Evolutionary conservation across 1,284 basidiomycete genomes (phyloP).

Genomic region (Gomphus bonarii): DNA sequence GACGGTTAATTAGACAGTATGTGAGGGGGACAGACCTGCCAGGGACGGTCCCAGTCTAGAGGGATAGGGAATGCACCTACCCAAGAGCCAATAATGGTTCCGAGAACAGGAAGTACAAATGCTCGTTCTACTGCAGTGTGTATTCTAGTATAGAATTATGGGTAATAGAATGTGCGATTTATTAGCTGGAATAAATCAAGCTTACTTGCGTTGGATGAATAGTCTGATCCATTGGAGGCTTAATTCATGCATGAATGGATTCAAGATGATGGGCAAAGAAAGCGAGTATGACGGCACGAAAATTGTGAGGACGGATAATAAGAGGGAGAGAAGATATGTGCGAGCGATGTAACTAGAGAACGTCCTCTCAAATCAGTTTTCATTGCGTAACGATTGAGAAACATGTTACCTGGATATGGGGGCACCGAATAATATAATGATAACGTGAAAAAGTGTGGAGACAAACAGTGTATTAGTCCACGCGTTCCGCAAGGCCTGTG

Average conservation of each 20-base stretch:
- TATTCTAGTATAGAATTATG: conserved; percentile 31
- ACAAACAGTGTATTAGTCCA: conserved; percentile 40
- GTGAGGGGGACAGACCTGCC: conserved; percentile 60
- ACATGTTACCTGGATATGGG: conserved; percentile 45
- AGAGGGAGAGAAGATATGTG: conserved; percentile 59
- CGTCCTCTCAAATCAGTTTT: background rate
- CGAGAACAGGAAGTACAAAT: conserved; percentile 69
- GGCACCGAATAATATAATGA: conserved; percentile 67
- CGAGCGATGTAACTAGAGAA: conserved; percentile 35
- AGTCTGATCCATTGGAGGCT: conserved; percentile 47
- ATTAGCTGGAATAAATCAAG: conserved; percentile 16
- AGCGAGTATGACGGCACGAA: conserved; percentile 64
- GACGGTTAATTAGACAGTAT: background rate
- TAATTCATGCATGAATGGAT: conserved; percentile 26
- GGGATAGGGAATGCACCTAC: conserved; percentile 71
- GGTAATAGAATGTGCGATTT: background rate
- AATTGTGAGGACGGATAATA: conserved; percentile 57
- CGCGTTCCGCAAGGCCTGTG: conserved; percentile 39
- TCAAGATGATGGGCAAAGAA: conserved; percentile 45
- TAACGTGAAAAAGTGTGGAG: conserved; percentile 36
- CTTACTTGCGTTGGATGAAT: conserved; percentile 72
- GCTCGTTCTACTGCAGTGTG: conserved; percentile 62
- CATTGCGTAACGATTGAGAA: too few relatives aligned
- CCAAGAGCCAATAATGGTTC: conserved; percentile 72
- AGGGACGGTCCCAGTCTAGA: conserved; percentile 91